Evolutionary conservation across 2,329 filamentous ascomycete genomes (phyloP), one percentile per base, ranked within the genome.

Genomic region (Ambrosiella xylebori): DNA sequence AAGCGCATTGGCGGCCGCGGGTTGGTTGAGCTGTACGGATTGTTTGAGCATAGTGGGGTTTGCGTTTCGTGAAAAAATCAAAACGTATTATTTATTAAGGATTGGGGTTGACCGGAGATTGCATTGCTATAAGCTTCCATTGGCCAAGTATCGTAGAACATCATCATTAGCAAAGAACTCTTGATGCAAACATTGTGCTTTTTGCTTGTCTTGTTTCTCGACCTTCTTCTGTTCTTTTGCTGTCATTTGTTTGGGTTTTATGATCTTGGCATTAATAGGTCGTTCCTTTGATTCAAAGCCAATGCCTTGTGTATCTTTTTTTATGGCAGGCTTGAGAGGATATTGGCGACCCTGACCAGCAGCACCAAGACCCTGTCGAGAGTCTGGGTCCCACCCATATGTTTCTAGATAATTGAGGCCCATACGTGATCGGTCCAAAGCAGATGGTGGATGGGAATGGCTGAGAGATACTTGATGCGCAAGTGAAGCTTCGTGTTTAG

Each of bases 111-210:
- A 36, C 36, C 5, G 27, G 27, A 3, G 27, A 27, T 27, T 27
- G 27, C 27, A 27, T 27, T 3, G 27, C 27, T 56, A 59, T 15
- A 59, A 53, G 45, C 58, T 54, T n/a, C 58, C 58, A 2, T 49
- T 44, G 7, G 39, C 37, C 27, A 94, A 69, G 66, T 94, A 93
- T 65, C 76, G 80, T 64, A 89, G 80, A 57, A 94, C 72, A 63
- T 91, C 85, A n/a, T 85, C 78, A 63, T 79, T 82, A 17, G 79
- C 77, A 69, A 86, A 91, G 62, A 95, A 85, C 70, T 86, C 76
- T 63, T 80, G 75, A 62, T 82, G 76, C 60, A 95, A 67, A 64
- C 71, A 80, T 61, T 86, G 79, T 15, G 76, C 74, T 61, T 74
- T 82, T 66, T 71, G 80, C 70, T 75, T 83, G 59, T 84, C 81